Base-by-base conservation (phyloP, 352 stramenopile species). In the Globisporangium polare region DNA sequence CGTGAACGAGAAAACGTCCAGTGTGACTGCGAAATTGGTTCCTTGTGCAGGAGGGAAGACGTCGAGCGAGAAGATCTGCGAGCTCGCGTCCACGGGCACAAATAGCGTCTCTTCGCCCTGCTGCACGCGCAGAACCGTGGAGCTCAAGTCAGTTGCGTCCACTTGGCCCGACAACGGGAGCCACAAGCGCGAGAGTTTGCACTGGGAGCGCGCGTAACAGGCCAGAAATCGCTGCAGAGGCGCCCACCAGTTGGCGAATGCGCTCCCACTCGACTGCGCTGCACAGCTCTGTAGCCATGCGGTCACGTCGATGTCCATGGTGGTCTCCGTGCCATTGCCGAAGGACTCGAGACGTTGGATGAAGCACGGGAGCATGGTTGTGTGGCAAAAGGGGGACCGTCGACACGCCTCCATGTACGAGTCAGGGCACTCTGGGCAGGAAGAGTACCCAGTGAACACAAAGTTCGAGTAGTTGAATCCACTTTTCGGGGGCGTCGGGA, bases 201-300 rank as follows among this genome's bases (percentile, higher is more conserved):
- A 70, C 18, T 63, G 49, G n/a, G 43, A 29, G 18, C 42, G 39
- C 3, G 68, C 65, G 29, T 74, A 75, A 47, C 71, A 78, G 0
- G 54, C 45, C 8, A 78, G 43, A 49, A 70, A 73, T 15, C 46
- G 43, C 51, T 75, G 62, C 7, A 78, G 37, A 0, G 62, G 55
- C 12, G 60, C 52, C 68, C 65, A 75, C 68, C 71, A 73, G 15
- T 63, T 58, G 43, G 68, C 65, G 29, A 71, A 75, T 6, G 42
- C 27, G 5, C 5, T 17, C 6, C 2, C 27, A 29, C 41, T 64
- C 33, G 29, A 33, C 5, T 13, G 24, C 18, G 60, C 47, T 8
- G 26, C 47, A 20, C 49, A 65, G 5, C 27, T 29, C 10, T 31
- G 57, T 3, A 57, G 27, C 47, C 58, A 46, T 2, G 43, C 29